phyloP scores from a whole-genome alignment of 2,329 filamentous ascomycete genomes.

The Cytospora piceae region DNA sequence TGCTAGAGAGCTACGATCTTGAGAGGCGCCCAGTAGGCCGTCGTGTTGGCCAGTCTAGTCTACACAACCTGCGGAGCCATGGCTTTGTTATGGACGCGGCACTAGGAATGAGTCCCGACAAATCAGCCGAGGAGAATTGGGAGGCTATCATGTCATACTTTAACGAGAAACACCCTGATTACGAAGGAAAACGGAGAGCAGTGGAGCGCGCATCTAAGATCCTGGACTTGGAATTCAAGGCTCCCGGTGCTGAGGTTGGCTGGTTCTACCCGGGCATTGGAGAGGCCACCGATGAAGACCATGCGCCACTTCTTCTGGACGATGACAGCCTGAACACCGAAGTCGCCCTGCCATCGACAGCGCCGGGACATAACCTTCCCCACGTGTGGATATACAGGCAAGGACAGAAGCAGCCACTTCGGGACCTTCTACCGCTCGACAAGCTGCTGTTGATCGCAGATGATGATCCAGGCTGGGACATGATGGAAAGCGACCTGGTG shows the following conservation, averaged over 20 bases:
- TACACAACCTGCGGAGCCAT: constrained; percentile 39
- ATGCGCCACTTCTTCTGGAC: constrained; percentile 4
- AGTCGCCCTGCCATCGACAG: constrained; percentile 5
- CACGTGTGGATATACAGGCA: constrained; percentile 13
- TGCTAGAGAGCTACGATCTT: constrained; percentile 40
- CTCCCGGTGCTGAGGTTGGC: constrained; percentile 39
- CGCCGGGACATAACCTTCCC: constrained; percentile 21
- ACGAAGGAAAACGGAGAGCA: constrained; percentile 32
- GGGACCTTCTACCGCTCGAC: constrained; percentile 9
- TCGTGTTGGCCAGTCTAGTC: constrained; percentile 35
- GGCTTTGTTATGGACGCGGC: constrained; percentile 39
- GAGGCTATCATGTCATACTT: constrained; percentile 35
- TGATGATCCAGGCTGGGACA: constrained; percentile 9
- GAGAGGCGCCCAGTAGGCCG: constrained; percentile 42
- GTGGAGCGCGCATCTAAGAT: constrained; percentile 35
- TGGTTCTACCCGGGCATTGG: constrained; percentile 39
- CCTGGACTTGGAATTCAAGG: constrained; percentile 41
- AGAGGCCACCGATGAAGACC: constrained; percentile 13
- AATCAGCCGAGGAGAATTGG: constrained; percentile 34
- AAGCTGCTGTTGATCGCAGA: constrained; percentile 11
- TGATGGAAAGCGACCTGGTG: background rate
- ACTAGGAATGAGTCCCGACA: constrained; percentile 36
- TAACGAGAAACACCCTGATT: constrained; percentile 32
- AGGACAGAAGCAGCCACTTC: background rate
- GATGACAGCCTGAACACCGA: constrained; percentile 8